These are phyloP conservation scores for Mycena polygramma DNA, from an alignment of 768 basidiomycete species.

Conservation along the genomic window DNA sequence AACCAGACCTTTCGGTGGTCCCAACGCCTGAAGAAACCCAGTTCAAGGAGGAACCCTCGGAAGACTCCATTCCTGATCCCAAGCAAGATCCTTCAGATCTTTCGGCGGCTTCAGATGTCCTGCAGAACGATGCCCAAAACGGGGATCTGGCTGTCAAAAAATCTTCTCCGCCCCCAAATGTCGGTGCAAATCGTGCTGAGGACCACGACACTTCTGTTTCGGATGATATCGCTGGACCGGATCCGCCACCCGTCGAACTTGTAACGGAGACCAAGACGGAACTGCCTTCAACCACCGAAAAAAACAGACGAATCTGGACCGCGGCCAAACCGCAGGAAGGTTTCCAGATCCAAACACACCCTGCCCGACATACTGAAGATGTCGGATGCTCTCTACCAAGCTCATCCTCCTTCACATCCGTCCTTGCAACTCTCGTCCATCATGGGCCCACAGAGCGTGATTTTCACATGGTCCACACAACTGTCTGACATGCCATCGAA, in stretches of 20 bases:
- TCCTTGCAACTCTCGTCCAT: constrained; percentile 66
- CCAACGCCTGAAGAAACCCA: not conserved
- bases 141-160: not conserved
- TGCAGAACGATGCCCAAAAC: not conserved
- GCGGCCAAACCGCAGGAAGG: constrained; percentile 7
- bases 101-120: not conserved
- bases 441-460: constrained; percentile 84
- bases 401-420: constrained; percentile 73
- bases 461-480: constrained; percentile 79
- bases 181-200: not conserved
- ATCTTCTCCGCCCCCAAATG: too few relatives aligned
- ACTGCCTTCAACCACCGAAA: constrained; percentile 6
- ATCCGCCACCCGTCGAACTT: not conserved
- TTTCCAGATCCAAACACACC: constrained; percentile 44
- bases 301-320: constrained; percentile 7
- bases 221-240: not conserved
- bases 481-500: constrained; percentile 59
- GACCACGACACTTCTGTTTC: constrained; percentile 6
- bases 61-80: not conserved
- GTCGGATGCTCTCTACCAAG: constrained; percentile 70
- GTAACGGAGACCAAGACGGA: constrained; percentile 1
- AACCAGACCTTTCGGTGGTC: not conserved
- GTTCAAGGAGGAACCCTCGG: constrained; percentile 15
- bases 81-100: not conserved
- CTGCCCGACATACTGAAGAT: constrained; percentile 65